phyloP scores from a whole-genome alignment of 2,329 filamentous ascomycete species.

The Huntiella moniliformis region DNA sequence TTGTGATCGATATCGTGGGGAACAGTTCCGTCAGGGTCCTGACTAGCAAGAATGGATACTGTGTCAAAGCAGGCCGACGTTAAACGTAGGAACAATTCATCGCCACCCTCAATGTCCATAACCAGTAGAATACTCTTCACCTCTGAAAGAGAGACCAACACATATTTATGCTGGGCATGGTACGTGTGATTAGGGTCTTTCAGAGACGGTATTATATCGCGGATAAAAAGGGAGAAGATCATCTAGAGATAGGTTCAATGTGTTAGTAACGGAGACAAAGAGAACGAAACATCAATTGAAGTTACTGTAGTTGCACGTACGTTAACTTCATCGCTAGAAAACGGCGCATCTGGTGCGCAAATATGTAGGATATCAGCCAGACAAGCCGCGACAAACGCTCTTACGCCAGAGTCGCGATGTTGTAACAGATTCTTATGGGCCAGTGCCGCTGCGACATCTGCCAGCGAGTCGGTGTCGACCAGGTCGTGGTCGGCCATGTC shows the following conservation, averaged over 20 bases:
- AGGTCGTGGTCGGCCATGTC: constrained; percentile 68
- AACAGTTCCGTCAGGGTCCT: constrained; percentile 59
- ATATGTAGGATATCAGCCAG: constrained; percentile 84
- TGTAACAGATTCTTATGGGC: constrained; percentile 62
- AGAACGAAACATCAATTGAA: neutral
- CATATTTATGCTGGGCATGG: constrained; percentile 82
- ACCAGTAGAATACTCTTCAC: constrained; percentile 90
- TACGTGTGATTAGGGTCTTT: constrained; percentile 77
- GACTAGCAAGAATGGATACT: constrained; percentile 58
- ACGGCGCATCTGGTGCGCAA: constrained; percentile 87
- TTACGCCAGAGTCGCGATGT: constrained; percentile 87
- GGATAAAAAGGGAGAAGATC: constrained; percentile 80
- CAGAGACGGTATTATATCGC: constrained; percentile 64
- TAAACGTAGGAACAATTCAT: constrained; percentile 59
- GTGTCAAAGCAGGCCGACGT: constrained; percentile 89
- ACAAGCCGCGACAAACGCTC: constrained; percentile 74
- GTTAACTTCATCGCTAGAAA: constrained; percentile 78
- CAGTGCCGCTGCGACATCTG: constrained; percentile 67
- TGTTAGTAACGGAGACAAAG: constrained; percentile 13
- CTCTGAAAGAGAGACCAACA: constrained; percentile 71
- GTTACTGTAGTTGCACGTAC: constrained; percentile 25
- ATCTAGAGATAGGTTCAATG: constrained; percentile 34
- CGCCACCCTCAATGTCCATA: constrained; percentile 67
- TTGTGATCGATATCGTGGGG: constrained; percentile 88
- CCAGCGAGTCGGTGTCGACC: constrained; percentile 64